A percentile compares a stretch with the other conserved stretches of the same genome.
Evolutionary conservation across 352 stramenopile species (phyloP).

Genomic region (Pythium volutum): DNA sequence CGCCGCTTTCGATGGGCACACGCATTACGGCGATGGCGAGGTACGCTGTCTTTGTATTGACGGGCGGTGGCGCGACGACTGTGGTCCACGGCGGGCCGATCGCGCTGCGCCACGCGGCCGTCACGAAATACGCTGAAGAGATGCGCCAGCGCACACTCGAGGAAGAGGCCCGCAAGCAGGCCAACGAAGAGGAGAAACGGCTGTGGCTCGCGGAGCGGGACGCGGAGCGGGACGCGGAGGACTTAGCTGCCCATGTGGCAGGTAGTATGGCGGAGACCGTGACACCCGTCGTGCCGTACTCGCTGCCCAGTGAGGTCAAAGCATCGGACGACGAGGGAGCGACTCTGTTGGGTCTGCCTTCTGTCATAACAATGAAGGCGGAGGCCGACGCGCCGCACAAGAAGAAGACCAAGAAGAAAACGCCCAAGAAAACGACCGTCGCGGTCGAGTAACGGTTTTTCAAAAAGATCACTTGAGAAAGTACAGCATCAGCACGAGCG

Average conservation of each 20-base stretch:
- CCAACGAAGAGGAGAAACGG: conserved; percentile 14
- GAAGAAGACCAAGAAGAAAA: conserved; percentile 20
- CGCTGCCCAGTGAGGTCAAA: not conserved
- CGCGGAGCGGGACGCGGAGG: too few relatives aligned
- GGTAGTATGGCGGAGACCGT: not conserved
- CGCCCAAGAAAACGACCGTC: conserved; percentile 9
- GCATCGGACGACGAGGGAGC: not conserved
- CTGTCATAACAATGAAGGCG: not conserved
- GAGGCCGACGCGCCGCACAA: conserved; percentile 3
- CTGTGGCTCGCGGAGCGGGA: conserved; percentile 1
- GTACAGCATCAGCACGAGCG: conserved; percentile 49
- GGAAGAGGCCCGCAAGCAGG: conserved; percentile 8
- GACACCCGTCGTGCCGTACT: not conserved
- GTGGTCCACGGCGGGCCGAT: conserved; percentile 30
- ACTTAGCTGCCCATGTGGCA: not conserved
- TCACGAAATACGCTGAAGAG: conserved; percentile 49
- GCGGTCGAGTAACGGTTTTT: conserved; percentile 5
- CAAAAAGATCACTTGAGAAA: conserved; percentile 27
- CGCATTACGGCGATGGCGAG: conserved; percentile 27
- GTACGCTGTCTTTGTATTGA: conserved; percentile 11
- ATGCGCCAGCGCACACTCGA: conserved; percentile 23
- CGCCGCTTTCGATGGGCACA: conserved; percentile 34
- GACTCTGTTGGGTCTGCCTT: too few relatives aligned
- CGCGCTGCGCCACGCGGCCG: conserved; percentile 30
- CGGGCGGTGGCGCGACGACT: conserved; percentile 12